phyloP scores from a whole-genome alignment of 2,329 filamentous ascomycete genomes.

The Cladosporium colombiae region DNA sequence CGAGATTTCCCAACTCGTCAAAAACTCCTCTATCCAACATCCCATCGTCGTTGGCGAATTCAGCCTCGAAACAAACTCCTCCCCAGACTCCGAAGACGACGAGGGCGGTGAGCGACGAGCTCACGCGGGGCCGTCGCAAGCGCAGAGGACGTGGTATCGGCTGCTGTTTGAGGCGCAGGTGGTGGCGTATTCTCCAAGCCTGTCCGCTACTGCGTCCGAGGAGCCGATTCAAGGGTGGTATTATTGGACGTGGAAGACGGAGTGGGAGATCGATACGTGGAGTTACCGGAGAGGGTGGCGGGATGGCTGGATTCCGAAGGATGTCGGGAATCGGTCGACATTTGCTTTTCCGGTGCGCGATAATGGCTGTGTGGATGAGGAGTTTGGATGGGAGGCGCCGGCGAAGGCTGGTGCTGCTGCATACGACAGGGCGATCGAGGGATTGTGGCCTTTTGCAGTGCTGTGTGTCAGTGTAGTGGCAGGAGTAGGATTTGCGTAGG shows the following conservation, averaged over 20 bases:
- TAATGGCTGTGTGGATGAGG: constrained; percentile 16
- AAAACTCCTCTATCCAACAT: constrained; percentile 7
- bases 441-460: not conserved
- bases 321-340: constrained; percentile 25
- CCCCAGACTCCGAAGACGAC: constrained; percentile 17
- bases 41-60: constrained; percentile 28
- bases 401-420: constrained; percentile 3
- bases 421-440: not conserved
- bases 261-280: constrained; percentile 31
- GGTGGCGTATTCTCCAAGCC: constrained; percentile 25
- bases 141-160: constrained; percentile 28
- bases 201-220: not conserved
- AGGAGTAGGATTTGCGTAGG: not conserved
- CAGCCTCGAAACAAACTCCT: constrained; percentile 27
- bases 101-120: constrained; percentile 13
- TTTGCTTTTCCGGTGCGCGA: constrained; percentile 25
- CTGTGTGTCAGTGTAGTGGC: not conserved
- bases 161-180: constrained; percentile 28
- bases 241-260: constrained; percentile 31
- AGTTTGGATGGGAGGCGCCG: constrained; percentile 12
- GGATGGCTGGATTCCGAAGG: constrained; percentile 26
- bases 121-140: not conserved
- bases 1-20: constrained; percentile 21
- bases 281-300: constrained; percentile 25
- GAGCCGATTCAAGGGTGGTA: constrained; percentile 26